Conservation (phyloP, 176 grass and related monocot genomes). For the Melocanna baccifera region DNA sequence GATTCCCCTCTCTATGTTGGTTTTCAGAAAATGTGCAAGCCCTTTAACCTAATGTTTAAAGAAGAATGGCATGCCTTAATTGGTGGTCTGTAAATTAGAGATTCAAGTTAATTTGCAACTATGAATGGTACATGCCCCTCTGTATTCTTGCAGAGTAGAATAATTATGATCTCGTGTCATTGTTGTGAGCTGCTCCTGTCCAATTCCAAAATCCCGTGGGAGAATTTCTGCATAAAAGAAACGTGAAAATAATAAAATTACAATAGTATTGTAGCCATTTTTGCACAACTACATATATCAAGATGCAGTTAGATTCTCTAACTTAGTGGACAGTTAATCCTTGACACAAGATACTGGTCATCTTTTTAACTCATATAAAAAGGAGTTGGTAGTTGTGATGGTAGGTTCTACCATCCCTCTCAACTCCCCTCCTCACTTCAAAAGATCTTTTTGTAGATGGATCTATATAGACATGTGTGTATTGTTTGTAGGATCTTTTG, state of each 20-base stretch:
- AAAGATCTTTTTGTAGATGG: no score
- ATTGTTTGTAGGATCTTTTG: no score
- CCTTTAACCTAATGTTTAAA: conserved; percentile 72
- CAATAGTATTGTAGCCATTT: background rate
- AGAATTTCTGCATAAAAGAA: conserved; percentile 44
- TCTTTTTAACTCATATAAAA: no score
- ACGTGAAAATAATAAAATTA: conserved; percentile 24
- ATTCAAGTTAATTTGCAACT: conserved; percentile 22
- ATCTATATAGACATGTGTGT: no score
- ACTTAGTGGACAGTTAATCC: conserved; percentile 7
- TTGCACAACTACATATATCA: conserved; percentile 2
- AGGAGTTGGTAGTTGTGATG: no score
- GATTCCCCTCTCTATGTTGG: conserved; percentile 69
- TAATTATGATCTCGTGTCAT: conserved; percentile 85
- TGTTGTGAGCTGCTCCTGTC: conserved; percentile 56
- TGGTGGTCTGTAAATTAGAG: background rate
- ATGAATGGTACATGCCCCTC: conserved; percentile 68
- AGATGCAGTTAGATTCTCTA: background rate
- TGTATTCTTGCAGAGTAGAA: conserved; percentile 70
- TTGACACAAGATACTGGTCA: conserved; percentile 14
- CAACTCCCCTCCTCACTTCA: no score
- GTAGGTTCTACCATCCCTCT: no score
- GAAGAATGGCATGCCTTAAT: conserved; percentile 37
- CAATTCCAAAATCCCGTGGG: conserved; percentile 53
- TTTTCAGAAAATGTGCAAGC: conserved; percentile 61